Conservation (phyloP, 768 basidiomycete species). For the Tremella fuciformis region DNA sequence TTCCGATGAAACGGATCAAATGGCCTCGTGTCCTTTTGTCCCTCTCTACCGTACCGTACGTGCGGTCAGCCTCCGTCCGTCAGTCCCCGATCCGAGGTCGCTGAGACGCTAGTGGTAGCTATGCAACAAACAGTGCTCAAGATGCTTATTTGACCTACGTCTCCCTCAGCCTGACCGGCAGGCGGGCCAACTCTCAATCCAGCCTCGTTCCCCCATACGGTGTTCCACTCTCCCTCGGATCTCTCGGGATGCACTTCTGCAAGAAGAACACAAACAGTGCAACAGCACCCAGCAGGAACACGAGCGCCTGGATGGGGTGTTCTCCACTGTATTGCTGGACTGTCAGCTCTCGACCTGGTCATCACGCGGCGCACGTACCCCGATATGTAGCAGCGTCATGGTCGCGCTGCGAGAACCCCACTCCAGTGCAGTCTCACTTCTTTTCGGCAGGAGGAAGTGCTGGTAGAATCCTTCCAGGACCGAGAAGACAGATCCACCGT, state of each 20-base stretch:
- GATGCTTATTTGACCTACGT: too few relatives aligned
- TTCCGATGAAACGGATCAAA: too few relatives aligned
- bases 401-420: slow-evolving; percentile 48
- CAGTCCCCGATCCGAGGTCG: too few relatives aligned
- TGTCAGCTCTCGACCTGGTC: slow-evolving; percentile 2
- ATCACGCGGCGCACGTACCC: slow-evolving; percentile 26
- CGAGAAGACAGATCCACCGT: slow-evolving; percentile 61
- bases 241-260: slow-evolving; percentile 11
- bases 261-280: slow-evolving; percentile 21
- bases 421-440: slow-evolving; percentile 41
- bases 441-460: slow-evolving; percentile 45
- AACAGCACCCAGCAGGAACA: slow-evolving; percentile 30
- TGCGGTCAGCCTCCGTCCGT: too few relatives aligned
- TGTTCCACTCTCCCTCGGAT: slow-evolving; percentile 14
- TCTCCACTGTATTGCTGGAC: slow-evolving; percentile 35
- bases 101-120: too few relatives aligned
- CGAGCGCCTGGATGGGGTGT: slow-evolving; percentile 35
- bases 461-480: slow-evolving; percentile 66
- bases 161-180: too few relatives aligned
- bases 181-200: slow-evolving; percentile 2
- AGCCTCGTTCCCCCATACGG: slow-evolving; percentile 4
- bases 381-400: slow-evolving; percentile 36
- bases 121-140: too few relatives aligned
- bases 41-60: too few relatives aligned
- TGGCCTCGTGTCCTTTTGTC: too few relatives aligned